Base-by-base conservation (phyloP, 129 eudicot genomes). In the Rutidosis leptorrhynchoides region DNA sequence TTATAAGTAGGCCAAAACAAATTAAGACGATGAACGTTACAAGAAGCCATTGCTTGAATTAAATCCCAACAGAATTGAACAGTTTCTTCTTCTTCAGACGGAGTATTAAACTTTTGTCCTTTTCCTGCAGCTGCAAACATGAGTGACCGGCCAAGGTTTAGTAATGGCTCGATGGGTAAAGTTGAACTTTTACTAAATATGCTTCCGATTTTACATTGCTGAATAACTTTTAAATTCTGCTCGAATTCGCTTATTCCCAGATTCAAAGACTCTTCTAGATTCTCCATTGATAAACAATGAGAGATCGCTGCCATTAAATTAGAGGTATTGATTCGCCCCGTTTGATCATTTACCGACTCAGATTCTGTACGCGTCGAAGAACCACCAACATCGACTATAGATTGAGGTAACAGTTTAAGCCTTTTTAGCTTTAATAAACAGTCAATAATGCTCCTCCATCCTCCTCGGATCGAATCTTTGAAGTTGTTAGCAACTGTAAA, bases 11-110 rank as follows among this genome's bases (percentile, higher is more conserved):
- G 96, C 96, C 98, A 87, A 45, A 91, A 91, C 1, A 63, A 22
- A 2, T 80, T 2, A n/a, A 85, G 72, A 22, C 96, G 82, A 20
- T 81, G 83, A 9, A 77, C 51, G 22, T 91, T 91, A 57, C 82
- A 79, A 0, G 61, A 67, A 25, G 82, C 77, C 42, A 85, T 67
- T 8, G 83, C 76, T 52, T 45, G 72, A 25, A 93, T 72, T 32
- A 93, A 72, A 37, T 93, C 98, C 98, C 98, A 93, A 67, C 98
- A 88, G 49, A 93, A 86, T 17, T 78, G 81, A 11, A 93, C 96
- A 0, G 98, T 84, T 67, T 93, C 98, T 37, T 93, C 98, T 64
- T 93, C 98, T 76, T 93, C 98, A 1, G 80, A 51, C 0, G 95
- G 87, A 19, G 98, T 88, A 71, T 83, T 86, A 30, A 93, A 93